phyloP scores from a whole-genome alignment of 768 basidiomycete species.

The Phallus indusiatus region DNA sequence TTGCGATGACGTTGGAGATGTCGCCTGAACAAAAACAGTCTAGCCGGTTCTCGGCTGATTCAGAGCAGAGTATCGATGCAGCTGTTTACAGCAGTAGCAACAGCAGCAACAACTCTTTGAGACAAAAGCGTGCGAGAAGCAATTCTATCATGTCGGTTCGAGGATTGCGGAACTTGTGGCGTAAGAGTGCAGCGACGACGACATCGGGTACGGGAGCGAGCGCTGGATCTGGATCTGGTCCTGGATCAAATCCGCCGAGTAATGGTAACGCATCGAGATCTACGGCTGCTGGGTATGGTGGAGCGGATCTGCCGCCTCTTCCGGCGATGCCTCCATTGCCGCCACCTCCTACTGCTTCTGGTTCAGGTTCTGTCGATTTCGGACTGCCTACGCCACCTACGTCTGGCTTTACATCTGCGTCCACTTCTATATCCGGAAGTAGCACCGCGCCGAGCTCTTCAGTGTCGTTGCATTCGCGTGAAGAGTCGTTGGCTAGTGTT shows the following conservation, averaged over 20 bases:
- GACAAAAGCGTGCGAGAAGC: conserved; percentile 24
- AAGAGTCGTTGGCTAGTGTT: conserved; percentile 3
- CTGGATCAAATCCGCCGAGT: not conserved
- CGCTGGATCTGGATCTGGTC: not conserved
- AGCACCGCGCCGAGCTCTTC: conserved; percentile 5
- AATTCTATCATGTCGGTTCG: conserved; percentile 56
- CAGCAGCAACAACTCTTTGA: conserved; percentile 16
- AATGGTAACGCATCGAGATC: not conserved
- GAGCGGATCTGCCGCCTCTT: not conserved
- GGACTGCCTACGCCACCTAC: not conserved
- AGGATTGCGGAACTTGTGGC: conserved; percentile 7
- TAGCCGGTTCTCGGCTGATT: conserved; percentile 77
- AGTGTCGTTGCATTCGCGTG: conserved; percentile 9
- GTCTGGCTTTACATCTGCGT: not conserved
- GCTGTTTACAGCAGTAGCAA: conserved; percentile 11
- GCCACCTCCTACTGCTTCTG: not conserved
- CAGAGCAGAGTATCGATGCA: conserved; percentile 28
- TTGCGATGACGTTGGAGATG: conserved; percentile 9
- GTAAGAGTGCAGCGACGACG: not conserved
- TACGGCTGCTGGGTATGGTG: no score
- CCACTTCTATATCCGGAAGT: conserved; percentile 22
- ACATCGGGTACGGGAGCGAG: not conserved
- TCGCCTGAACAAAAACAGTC: conserved; percentile 20
- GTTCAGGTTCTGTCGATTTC: not conserved
- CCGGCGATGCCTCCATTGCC: not conserved